These are phyloP conservation scores for Castanea crenata DNA, from an alignment of 306 rosid genomes.

Conservation along the genomic window DNA sequence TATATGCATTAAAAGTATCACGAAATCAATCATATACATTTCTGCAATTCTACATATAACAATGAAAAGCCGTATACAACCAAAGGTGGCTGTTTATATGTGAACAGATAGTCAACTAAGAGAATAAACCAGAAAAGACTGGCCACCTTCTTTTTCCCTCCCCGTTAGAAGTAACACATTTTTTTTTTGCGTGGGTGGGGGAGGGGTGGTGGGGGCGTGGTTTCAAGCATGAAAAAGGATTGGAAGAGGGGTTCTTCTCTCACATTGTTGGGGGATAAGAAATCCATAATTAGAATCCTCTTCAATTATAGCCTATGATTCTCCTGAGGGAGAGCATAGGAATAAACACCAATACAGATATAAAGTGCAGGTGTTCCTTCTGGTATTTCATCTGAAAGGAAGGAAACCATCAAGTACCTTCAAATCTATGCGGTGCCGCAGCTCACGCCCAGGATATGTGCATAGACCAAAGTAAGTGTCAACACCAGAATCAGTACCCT, in stretches of 20 bases:
- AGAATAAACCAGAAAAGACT: not conserved
- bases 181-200: too few relatives aligned
- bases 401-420: constrained; percentile 46
- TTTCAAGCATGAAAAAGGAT: not conserved
- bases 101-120: not conserved
- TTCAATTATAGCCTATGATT: not conserved
- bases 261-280: not conserved
- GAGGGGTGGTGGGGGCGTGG: not conserved
- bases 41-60: not conserved
- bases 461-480: constrained; percentile 94
- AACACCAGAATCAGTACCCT: constrained; percentile 86
- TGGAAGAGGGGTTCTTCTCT: not conserved
- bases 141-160: not conserved
- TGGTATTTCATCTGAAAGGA: not conserved
- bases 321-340: not conserved
- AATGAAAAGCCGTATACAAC: not conserved
- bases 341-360: not conserved
- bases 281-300: not conserved
- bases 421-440: constrained; percentile 83
- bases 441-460: constrained; percentile 83
- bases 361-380: not conserved
- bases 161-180: not conserved
- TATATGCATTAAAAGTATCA: not conserved
- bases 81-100: constrained; percentile 17
- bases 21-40: not conserved